Evolutionary conservation across 2,329 filamentous ascomycete genomes (phyloP).

Genomic region (Sclerotinia nivalis): DNA sequence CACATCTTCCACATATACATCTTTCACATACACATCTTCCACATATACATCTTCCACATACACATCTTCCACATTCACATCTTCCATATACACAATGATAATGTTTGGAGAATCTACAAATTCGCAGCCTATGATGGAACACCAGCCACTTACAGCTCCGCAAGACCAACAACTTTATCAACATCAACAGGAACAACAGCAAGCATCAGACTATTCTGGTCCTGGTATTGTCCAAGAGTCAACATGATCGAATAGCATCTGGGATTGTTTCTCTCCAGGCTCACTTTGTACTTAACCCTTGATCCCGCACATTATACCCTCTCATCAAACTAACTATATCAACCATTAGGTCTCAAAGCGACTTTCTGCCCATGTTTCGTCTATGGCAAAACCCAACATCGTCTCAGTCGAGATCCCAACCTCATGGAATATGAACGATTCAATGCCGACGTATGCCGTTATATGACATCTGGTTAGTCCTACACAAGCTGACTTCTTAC

Average conservation of each 20-base stretch:
- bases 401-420: constrained; percentile 32
- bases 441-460: constrained; percentile 30
- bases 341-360: constrained; percentile 31
- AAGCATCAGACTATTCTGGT: constrained; percentile 5
- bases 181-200: constrained; percentile 2
- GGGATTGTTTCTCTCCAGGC: constrained; percentile 20
- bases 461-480: background rate
- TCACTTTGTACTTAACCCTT: constrained; percentile 10
- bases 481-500: constrained; percentile 29
- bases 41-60: background rate
- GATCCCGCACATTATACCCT: background rate
- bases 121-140: background rate
- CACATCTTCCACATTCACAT: background rate
- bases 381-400: constrained; percentile 35
- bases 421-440: constrained; percentile 33
- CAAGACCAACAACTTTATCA: constrained; percentile 6
- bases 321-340: background rate
- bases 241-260: constrained; percentile 18
- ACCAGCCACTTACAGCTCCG: background rate
- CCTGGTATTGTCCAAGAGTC: constrained; percentile 2
- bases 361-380: constrained; percentile 38
- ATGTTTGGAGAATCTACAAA: constrained; percentile 3
- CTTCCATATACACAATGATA: background rate
- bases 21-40: background rate
- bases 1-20: too few relatives aligned